Percentiles rank a stretch among this genome's conserved stretches.
Evolutionary conservation across 1,284 basidiomycete genomes (phyloP).

Genomic region (Moniliophthora roreri): DNA sequence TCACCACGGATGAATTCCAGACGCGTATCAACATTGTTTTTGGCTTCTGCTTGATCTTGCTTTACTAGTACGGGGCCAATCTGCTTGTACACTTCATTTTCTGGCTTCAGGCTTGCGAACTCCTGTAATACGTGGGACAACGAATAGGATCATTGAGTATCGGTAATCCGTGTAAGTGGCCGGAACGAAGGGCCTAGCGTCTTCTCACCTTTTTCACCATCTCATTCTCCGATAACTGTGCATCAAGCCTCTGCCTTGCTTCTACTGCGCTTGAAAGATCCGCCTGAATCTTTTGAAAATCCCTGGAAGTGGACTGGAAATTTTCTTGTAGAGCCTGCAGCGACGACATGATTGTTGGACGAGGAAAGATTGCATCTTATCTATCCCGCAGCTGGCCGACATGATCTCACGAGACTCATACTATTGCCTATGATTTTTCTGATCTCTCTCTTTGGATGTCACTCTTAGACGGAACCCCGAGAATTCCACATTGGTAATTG

Average conservation of each 20-base stretch:
- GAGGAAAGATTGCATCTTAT: constrained; percentile 4
- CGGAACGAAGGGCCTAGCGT: background rate
- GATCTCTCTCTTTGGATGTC: background rate
- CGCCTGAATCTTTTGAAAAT: constrained; percentile 79
- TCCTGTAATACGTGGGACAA: constrained; percentile 53
- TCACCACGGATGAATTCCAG: constrained; percentile 89
- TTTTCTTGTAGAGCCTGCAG: constrained; percentile 35
- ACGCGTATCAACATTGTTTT: constrained; percentile 87
- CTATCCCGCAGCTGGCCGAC: background rate
- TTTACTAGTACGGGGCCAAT: constrained; percentile 90
- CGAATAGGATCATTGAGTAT: background rate
- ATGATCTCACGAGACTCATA: background rate
- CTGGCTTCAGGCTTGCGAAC: constrained; percentile 72
- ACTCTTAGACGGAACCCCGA: background rate
- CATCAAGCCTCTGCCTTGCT: constrained; percentile 80
- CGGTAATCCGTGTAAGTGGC: background rate
- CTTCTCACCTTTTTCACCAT: constrained; percentile 80
- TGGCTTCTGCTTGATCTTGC: constrained; percentile 89
- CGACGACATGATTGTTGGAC: constrained; percentile 36
- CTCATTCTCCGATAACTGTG: constrained; percentile 91
- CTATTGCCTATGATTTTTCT: background rate
- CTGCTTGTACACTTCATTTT: constrained; percentile 90
- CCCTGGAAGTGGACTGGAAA: constrained; percentile 65
- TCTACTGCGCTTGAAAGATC: constrained; percentile 76
- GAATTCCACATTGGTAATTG: background rate